Evolutionary conservation across 2,329 filamentous ascomycete species (phyloP), one percentile per base, ranked within the genome.

Genomic region (Paradendryphiella salina): DNA sequence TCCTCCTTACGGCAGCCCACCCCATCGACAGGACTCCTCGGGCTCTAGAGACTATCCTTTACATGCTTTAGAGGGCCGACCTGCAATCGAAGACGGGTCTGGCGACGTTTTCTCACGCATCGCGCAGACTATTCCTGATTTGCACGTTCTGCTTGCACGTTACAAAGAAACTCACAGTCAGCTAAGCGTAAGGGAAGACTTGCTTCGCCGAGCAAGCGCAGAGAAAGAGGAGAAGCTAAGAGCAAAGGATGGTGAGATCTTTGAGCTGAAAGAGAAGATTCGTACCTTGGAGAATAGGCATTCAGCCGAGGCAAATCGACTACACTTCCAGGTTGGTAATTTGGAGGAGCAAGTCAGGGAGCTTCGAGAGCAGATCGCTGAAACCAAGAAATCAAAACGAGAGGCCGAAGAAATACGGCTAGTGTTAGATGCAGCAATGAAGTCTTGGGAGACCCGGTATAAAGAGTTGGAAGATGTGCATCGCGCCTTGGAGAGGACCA

Each of bases 261-360:
- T 78, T 54, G 73, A 76, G 11, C 59, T 83, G 54, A 79, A 79
- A 47, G 73, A 76, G 18, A 79, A 80, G 59, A 74, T 82, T 61
- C 74, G 76, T 36, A 76, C 75, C 37, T 71, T 79, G 14, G 76
- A 78, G 38, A 76, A 76, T 44, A 78, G 80, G 50, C 78, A 78
- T 52, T 77, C 77, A 0, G 74, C 75, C 37, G 80, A 83, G 57
- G 75, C 72, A 43, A 79, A 73, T 43, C 77, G 79, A 54, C 72
- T 83, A 7, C 75, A 78, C 26, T 69, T 80, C 33, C 77, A 83
- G 54, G 73, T 82, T 45, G 78, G 73, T 11, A 76, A 75, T 39
- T 69, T 81, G 28, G 78, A 82, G 57, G 79, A 81, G 56, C 80
- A 80, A 63, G 73, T 78, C 37, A 79, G 76, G 46, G 79, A 82